Base-by-base conservation (phyloP, 1,284 basidiomycete genomes). In the Puccinia triticina region DNA sequence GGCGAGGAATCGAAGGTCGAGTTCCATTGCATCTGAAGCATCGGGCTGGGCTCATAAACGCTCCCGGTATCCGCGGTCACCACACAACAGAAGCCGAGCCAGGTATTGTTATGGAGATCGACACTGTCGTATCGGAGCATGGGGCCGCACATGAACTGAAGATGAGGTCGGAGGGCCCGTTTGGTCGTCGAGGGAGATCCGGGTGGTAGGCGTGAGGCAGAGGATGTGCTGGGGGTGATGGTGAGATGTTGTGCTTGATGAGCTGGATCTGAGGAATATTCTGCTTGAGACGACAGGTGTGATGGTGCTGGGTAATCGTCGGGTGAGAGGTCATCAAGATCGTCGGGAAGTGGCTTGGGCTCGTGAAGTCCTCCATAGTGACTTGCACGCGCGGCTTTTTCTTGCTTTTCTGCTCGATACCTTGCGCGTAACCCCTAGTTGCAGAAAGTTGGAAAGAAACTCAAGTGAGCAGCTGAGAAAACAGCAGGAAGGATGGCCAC, bases 51-150 rank as follows among this genome's bases (percentile, higher is more conserved):
- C 69, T 85, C 84, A 83, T 87, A 88, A 29, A 82, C 84, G 86
- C 82, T 86, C 85, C 76, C 90, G 88, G 72, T 92, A 89, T 94
- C 29, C 37, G 69, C 61, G 34, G 59, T 73, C 26, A 71, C 74
- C 18, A n/a, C 43, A 67, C 21, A 66, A 29, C 21, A 77, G 66
- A 77, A 91, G 92, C 88, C 57, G 37, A 61, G 29, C 95, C 96
- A 84, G 92, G 90, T 93, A 94, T 98, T 43, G 94, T 88, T 21
- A 61, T 91, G 87, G 81, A 91, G 88, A 83, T 93, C 92, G 37
- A 94, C 91, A 0, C 94, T 97, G 87, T 98, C 96, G 87, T 96
- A 98, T 83, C 92, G 91, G 84, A 99, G 88, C 59, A 98, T 89
- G 16, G 96, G 96, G 0, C 95, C 95, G 78, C 88, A 88, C 86